Evolutionary conservation across 305 asterid genomes (phyloP).

Genomic region (Solanum chacoense): DNA sequence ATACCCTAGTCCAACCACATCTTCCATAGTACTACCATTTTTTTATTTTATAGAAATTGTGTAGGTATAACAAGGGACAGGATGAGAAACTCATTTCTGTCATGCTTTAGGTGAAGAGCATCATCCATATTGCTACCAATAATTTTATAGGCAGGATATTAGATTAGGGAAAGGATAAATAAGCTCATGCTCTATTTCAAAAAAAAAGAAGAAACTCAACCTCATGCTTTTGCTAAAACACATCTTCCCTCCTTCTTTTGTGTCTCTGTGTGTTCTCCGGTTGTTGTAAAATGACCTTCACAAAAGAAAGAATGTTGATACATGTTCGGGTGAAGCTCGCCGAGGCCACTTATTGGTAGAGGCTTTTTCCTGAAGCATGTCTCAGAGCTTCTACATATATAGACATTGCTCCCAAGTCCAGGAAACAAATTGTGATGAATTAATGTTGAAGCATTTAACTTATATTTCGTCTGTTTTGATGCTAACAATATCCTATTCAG

Average conservation of each 20-base stretch:
- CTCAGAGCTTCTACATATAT: neutral
- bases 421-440: neutral
- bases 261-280: neutral
- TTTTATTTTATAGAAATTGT: neutral
- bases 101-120: neutral
- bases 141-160: neutral
- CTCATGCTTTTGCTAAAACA: neutral
- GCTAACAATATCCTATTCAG: neutral
- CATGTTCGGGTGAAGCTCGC: neutral
- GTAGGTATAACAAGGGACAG: neutral
- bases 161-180: neutral
- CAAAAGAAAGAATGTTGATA: neutral
- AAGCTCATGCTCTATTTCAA: neutral
- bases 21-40: neutral
- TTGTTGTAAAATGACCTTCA: neutral
- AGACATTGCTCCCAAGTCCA: neutral
- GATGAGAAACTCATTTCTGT: neutral
- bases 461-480: neutral
- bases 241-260: neutral
- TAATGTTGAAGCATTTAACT: neutral
- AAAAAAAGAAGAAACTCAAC: neutral
- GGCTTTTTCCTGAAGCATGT: neutral
- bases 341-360: neutral
- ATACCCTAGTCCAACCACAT: neutral
- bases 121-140: neutral